A percentile compares a stretch with the other conserved stretches of the same genome.
Evolutionary conservation across 257 asterid species (phyloP).

Genomic region (Lycium ferocissimum): DNA sequence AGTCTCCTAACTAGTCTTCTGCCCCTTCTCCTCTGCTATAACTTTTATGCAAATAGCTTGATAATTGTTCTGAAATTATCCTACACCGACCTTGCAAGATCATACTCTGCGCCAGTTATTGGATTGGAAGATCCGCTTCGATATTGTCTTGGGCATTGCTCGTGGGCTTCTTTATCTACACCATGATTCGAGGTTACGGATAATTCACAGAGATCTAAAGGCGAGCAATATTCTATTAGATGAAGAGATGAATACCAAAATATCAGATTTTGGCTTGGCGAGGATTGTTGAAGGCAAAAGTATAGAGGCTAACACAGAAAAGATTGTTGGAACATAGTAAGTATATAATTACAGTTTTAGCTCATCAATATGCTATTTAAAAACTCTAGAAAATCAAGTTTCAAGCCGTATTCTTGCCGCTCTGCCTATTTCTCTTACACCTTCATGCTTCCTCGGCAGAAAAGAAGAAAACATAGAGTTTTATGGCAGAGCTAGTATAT

Average conservation of each 20-base stretch:
- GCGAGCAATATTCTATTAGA: slow-evolving; percentile 22
- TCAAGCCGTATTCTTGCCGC: not conserved
- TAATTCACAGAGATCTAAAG: not conserved
- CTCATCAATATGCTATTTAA: no score
- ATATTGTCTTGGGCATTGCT: not conserved
- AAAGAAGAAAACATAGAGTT: no score
- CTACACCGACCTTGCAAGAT: slow-evolving; percentile 27
- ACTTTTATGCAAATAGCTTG: slow-evolving; percentile 6
- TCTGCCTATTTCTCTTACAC: not conserved
- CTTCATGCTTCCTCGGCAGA: no score
- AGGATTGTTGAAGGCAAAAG: slow-evolving; percentile 27
- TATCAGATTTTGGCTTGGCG: slow-evolving; percentile 28
- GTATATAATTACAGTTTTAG: not conserved
- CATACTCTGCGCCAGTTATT: slow-evolving; percentile 29
- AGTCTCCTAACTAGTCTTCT: slow-evolving; percentile 1
- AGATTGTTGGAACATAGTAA: slow-evolving; percentile 31
- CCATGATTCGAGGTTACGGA: no score
- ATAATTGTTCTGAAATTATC: not conserved
- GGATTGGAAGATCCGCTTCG: slow-evolving; percentile 16
- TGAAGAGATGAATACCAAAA: slow-evolving; percentile 26
- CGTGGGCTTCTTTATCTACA: no score
- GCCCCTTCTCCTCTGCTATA: slow-evolving; percentile 29
- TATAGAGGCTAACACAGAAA: slow-evolving; percentile 14
- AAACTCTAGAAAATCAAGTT: no score
- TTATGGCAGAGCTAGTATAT: no score